Base-by-base conservation (phyloP, 73 alveolate genomes). In the Paraurostyla sp. region DNA sequence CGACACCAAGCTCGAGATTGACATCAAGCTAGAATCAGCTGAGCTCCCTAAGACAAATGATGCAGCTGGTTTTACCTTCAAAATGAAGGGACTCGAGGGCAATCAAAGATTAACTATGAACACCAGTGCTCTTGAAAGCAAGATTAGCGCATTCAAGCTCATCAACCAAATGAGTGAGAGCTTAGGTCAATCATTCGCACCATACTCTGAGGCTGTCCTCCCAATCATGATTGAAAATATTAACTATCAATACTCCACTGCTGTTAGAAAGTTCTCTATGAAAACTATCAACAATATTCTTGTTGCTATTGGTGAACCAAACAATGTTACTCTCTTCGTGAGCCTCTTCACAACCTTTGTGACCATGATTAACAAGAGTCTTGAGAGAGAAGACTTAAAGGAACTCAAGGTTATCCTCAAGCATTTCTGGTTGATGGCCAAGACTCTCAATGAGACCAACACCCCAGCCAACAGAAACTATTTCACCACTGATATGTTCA, bases 81-180 rank as follows among this genome's bases (percentile, higher is more conserved):
- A 58, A 27, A 62, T 89, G 71, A 76, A 80, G 51, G 94, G 94
- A 27, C 35, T 78, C 20, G 92, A 81, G 30, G 76, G 80, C 0
- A 52, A 71, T 15, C 80, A 89, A 57, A 57, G 71, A 13, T 41
- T 87, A 36, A 41, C 94, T 9, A 68, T 89, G 89, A 89, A 89
- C 40, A 89, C 94, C 50, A n/a, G 83, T 50, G 91, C 90, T 20
- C 80, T 76, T 23, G 94, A 89, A 85, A 65, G 71, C 18, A 89
- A 89, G 51, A 57, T 80, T 50, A 36, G 68, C 22, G 82, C 94
- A n/a, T 40, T 38, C 43, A 63, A 80, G 35, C 71, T 68, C 29
- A 15, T 89, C 65, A 9, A 43, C 2, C 49, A 58, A 30, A 42
- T 89, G 35, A 58, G 83, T 49, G 87, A 89, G 51, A 80, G 83